These are phyloP conservation scores for Colletotrichum sp. DNA, from an alignment of 2,329 filamentous ascomycete genomes.

Conservation along the genomic window DNA sequence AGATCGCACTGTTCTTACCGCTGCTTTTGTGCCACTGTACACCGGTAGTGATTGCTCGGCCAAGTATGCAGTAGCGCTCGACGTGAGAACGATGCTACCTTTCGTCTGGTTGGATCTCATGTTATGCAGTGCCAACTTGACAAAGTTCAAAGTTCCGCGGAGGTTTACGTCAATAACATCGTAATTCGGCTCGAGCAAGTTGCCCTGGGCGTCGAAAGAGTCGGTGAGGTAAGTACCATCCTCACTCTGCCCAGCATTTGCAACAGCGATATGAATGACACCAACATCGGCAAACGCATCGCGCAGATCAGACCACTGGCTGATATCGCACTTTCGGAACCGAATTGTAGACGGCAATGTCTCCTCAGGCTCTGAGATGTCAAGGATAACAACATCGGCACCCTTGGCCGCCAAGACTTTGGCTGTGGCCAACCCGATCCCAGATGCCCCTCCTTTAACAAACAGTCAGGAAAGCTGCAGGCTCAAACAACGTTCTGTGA, in stretches of 20 bases:
- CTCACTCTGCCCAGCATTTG: neutral
- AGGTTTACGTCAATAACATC: slow-evolving; percentile 39
- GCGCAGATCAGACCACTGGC: neutral
- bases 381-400: neutral
- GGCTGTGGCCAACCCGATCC: neutral
- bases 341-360: neutral
- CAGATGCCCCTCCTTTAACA: neutral
- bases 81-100: slow-evolving; percentile 43
- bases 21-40: slow-evolving; percentile 28
- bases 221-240: neutral
- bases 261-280: neutral
- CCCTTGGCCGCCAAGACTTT: neutral
- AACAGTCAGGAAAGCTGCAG: neutral
- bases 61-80: slow-evolving; percentile 39
- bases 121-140: slow-evolving; percentile 34
- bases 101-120: slow-evolving; percentile 26
- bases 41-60: slow-evolving; percentile 41
- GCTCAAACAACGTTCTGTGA: neutral
- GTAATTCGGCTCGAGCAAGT: slow-evolving; percentile 10
- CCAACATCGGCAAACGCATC: neutral
- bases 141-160: slow-evolving; percentile 31
- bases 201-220: neutral
- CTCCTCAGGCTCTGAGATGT: neutral
- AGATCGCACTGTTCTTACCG: neutral
- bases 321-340: neutral